These are phyloP conservation scores for Myxozyma vanderwaltii DNA, from an alignment of 805 yeast species.

Conservation along the genomic window DNA sequence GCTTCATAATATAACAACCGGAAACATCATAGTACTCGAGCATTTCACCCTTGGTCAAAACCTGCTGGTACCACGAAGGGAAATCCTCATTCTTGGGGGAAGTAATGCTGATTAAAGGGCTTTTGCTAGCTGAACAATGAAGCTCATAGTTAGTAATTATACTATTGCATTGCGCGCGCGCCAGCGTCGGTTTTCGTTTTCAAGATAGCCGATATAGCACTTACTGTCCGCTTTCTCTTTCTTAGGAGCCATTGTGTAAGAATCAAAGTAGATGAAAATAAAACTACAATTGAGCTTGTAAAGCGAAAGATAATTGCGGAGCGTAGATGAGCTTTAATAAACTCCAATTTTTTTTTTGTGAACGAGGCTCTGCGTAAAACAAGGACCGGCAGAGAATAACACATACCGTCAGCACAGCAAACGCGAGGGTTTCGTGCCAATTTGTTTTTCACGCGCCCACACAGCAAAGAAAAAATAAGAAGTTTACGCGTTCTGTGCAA, in stretches of 20 bases:
- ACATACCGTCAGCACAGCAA: neutral
- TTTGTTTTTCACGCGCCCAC: neutral
- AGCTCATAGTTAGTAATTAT: neutral
- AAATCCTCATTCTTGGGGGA: slow-evolving; percentile 90
- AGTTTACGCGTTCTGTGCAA: slow-evolving; percentile 10
- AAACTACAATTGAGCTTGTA: neutral
- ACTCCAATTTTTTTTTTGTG: slow-evolving; percentile 4
- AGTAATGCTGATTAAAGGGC: slow-evolving; percentile 89
- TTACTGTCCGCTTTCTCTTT: slow-evolving; percentile 20
- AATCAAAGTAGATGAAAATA: neutral
- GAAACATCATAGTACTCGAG: slow-evolving; percentile 97
- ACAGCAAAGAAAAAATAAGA: slow-evolving; percentile 10
- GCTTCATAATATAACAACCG: slow-evolving; percentile 97
- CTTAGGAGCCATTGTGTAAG: slow-evolving; percentile 21
- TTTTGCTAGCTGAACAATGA: slow-evolving; percentile 7
- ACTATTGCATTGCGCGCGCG: too few relatives aligned
- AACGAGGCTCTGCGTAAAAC: neutral
- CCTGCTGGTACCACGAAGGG: slow-evolving; percentile 97
- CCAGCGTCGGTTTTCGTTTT: too few relatives aligned
- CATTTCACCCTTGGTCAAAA: slow-evolving; percentile 96
- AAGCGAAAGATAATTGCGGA: neutral
- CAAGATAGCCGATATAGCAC: neutral
- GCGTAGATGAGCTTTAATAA: neutral
- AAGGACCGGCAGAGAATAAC: neutral
- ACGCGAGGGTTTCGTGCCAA: neutral